Base-by-base conservation (phyloP, 139 green algal species). In the Chlamydomonas sphaeroides region DNA sequence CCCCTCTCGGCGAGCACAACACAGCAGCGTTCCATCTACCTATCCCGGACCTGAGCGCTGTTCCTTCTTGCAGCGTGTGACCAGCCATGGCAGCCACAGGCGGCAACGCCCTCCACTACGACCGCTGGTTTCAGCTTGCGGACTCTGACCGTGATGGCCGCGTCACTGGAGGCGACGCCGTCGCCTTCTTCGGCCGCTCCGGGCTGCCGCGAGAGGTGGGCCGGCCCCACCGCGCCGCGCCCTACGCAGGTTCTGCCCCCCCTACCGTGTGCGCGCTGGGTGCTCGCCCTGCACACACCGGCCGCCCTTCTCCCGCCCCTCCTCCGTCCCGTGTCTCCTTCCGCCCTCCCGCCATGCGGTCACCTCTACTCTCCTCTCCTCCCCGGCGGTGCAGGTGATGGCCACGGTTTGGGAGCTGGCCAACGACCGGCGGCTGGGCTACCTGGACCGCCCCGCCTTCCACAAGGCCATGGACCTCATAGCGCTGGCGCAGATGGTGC, bases 141-240 rank as follows among this genome's bases (percentile, higher is more conserved):
- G 90, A 93, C 57, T 35, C 53, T 14, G 90, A 93, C 56, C 53
- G 76, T 8, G 90, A 93, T 68, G 90, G 90, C 0, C 76, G 90
- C 0, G 86, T 93, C 6, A 93, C 90, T 32, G 90, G 90, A 59
- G 79, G 84, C 59, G 95, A 98, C 84, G 95, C 95, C 0, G 95
- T 98, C 32, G 65, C 71, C 15, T 98, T 98, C 73, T 98, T 98
- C 74, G 88, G 93, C 65, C 91, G 92, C 10, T 96, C 89, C 38
- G 91, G 91, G 2, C 88, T 98, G 59, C 88, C 93, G 0, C 84
- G 91, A 10, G 91, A 97, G 30, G 45, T 93, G 42, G 88, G 98
- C 38, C 89, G 92, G 23, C 45, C 26, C 14, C 45, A 51, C 45
- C 45, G 10, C 10, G 10, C 14, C 45, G 45, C 45, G 10, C 45